These are phyloP conservation scores for Backusella morwellensis DNA, from an alignment of 192 early-diverging fungal species.

Conservation along the genomic window DNA sequence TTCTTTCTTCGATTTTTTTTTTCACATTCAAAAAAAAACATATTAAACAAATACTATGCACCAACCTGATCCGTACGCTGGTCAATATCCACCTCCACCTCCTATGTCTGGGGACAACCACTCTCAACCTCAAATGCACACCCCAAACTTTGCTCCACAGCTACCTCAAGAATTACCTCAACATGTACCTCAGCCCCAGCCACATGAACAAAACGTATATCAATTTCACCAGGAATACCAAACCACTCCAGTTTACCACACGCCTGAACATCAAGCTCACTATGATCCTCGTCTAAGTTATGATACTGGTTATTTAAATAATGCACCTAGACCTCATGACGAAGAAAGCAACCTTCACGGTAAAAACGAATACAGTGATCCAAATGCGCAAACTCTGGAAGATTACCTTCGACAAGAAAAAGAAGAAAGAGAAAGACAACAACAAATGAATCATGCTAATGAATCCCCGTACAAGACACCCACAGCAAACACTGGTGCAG, in stretches of 20 bases:
- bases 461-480: neutral
- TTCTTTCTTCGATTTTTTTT: neutral
- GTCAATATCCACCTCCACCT: constrained; percentile 28
- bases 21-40: neutral
- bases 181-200: neutral
- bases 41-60: neutral
- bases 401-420: constrained; percentile 7
- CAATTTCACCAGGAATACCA: neutral
- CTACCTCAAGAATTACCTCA: neutral
- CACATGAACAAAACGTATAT: neutral
- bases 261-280: neutral
- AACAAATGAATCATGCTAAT: neutral
- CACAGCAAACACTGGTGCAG: neutral
- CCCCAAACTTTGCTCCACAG: neutral
- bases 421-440: neutral
- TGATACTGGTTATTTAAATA: neutral
- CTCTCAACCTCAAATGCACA: neutral
- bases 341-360: neutral
- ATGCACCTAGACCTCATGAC: neutral
- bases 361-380: neutral
- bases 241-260: neutral
- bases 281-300: neutral
- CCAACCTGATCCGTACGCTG: constrained; percentile 29
- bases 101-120: neutral
- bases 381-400: neutral